Percentiles rank a stretch among this genome's conserved stretches.
Evolutionary conservation across 108 stramenopile species (phyloP).

Genomic region (Pelagomonas calceolata): DNA sequence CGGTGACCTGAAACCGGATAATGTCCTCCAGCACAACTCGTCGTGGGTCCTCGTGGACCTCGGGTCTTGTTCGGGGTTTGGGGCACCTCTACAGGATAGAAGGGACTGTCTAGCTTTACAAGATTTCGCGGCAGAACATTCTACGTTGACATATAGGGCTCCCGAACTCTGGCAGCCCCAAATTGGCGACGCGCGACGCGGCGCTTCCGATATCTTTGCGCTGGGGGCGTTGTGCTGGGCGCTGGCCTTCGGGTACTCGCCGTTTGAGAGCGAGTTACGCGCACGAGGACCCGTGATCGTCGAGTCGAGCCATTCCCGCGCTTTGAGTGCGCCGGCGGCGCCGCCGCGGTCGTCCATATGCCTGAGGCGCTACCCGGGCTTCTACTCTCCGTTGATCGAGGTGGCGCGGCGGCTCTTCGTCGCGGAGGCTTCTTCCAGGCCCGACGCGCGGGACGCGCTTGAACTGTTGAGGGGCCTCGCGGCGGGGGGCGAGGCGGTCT

Average conservation of each 20-base stretch:
- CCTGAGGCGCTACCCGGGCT: too few species aligned
- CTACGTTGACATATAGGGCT: constrained; percentile 25
- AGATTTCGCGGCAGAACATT: constrained; percentile 13
- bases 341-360: too few species aligned
- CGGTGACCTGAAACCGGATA: constrained; percentile 27
- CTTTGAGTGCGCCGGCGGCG: too few species aligned
- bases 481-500: too few species aligned
- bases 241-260: constrained; percentile 21
- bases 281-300: too few species aligned
- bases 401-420: too few species aligned
- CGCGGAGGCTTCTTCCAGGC: too few species aligned
- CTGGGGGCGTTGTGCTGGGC: constrained; percentile 23
- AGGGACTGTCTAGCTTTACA: constrained; percentile 3
- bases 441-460: too few species aligned
- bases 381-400: too few species aligned
- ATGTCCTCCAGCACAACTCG: constrained; percentile 10
- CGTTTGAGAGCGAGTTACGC: constrained; percentile 16
- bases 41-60: constrained; percentile 18
- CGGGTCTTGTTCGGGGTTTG: constrained; percentile 8
- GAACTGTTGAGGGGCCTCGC: too few species aligned
- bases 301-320: too few species aligned
- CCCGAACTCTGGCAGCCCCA: constrained; percentile 33
- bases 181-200: constrained; percentile 5
- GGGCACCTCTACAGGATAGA: not conserved
- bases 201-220: constrained; percentile 24